Evolutionary conservation across 305 asterid species (phyloP), one percentile per base, ranked within the genome.

Genomic region (Solanum hybrid): DNA sequence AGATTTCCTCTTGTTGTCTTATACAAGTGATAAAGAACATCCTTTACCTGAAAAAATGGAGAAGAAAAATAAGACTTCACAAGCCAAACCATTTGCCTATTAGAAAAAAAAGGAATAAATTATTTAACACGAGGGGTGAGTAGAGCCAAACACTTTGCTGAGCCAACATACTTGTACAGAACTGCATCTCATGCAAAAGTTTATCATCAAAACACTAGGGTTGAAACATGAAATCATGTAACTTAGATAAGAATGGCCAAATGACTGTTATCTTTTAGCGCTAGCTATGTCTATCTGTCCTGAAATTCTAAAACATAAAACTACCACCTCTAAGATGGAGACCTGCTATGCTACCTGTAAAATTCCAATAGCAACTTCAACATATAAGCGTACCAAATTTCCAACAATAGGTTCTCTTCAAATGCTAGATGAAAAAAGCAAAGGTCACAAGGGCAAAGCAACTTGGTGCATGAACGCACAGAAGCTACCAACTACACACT

Each of bases 11-110:
- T 90, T 79, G 98, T 93, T 85, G 95, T 93, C 90, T 81, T 93
- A 89, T 98, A 98, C 89, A 97, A 91, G 92, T 98, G 98, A 91
- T 92, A 98, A 86, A 97, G 45, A 33, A 98, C 91, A 88, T 97
- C 99, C 93, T 97, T 97, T 88, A 89, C 99, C 99, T 97, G 95
- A 73, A 37, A 89, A 33, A 88, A 24, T 20, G n/a, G 2, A 57
- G 72, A 65, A 22, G 57, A 26, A 22, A 88, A 27, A 76, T 32
- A 45, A 88, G 24, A 75, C n/a, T 57, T 57, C n/a, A 85, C 51
- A 32, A 57, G 51, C 32, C 45, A 57, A 57, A 57, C 45, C 77
- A 85, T 22, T 85, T 85, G 14, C n/a, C 20, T 20, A 33, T 32
- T 11, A 85, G 88, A 57, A 32, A 20, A 84, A 32, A 32, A 85